Conservation (phyloP, 2,329 filamentous ascomycete species). For the Diaporthe nobilis region DNA sequence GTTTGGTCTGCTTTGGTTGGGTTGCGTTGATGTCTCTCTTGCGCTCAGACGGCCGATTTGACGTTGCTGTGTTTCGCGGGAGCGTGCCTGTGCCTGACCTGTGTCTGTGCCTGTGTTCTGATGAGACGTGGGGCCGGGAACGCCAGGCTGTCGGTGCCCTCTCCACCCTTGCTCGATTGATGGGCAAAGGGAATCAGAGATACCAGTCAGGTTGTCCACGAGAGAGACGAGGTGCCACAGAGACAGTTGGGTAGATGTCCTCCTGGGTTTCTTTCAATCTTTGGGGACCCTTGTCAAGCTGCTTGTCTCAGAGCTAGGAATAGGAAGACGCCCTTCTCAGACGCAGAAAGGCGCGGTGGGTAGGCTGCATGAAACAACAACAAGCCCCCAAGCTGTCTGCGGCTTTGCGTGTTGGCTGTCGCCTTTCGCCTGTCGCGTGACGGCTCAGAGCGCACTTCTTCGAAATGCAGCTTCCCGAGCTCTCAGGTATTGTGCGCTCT, state of each 20-base stretch:
- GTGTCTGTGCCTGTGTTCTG: constrained; percentile 30
- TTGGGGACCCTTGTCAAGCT: background rate
- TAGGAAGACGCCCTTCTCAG: constrained; percentile 9
- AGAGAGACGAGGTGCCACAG: background rate
- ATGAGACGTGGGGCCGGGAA: constrained; percentile 34
- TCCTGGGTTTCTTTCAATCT: constrained; percentile 17
- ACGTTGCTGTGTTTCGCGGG: constrained; percentile 36
- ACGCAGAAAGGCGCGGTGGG: background rate
- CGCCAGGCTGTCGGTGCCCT: constrained; percentile 27
- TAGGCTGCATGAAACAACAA: constrained; percentile 42
- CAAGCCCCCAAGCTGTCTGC: constrained; percentile 30
- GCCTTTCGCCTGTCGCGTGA: constrained; percentile 21
- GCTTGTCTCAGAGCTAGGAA: constrained; percentile 35
- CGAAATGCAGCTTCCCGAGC: constrained; percentile 27
- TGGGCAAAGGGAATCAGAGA: constrained; percentile 18
- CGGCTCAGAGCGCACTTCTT: constrained; percentile 14
- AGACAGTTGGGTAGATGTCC: background rate
- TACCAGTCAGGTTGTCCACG: background rate
- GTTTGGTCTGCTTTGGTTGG: constrained; percentile 10
- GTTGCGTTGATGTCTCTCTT: constrained; percentile 36
- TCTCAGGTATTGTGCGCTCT: background rate
- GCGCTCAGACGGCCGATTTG: constrained; percentile 16
- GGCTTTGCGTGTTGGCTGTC: constrained; percentile 24
- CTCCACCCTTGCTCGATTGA: constrained; percentile 22
- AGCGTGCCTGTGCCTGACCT: constrained; percentile 5